Conservation (phyloP, 2,329 filamentous ascomycete species). For the Ophiobolus disseminans region DNA sequence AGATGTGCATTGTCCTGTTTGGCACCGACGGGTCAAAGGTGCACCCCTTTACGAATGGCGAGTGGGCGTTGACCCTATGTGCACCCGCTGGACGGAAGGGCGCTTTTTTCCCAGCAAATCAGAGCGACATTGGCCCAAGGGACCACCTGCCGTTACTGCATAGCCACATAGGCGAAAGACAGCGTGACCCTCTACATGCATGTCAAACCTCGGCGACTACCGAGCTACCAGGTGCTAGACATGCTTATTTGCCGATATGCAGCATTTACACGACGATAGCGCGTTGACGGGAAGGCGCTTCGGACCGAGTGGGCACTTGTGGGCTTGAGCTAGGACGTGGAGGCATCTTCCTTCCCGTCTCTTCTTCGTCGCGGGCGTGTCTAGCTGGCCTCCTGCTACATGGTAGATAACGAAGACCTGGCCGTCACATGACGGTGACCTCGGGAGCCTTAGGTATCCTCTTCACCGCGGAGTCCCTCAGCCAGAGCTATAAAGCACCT, state of each 20-base stretch:
- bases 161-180: slow-evolving; percentile 27
- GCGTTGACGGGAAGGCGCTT: slow-evolving; percentile 28
- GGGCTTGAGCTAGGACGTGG: slow-evolving; percentile 13
- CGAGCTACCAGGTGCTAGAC: slow-evolving; percentile 15
- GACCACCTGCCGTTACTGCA: slow-evolving; percentile 33
- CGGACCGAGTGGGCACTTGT: slow-evolving; percentile 26
- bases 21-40: neutral
- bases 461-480: no score
- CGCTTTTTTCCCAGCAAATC: slow-evolving; percentile 29
- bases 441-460: neutral
- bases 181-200: slow-evolving; percentile 32
- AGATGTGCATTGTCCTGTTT: neutral
- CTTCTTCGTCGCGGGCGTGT: slow-evolving; percentile 26
- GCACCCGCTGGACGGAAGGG: slow-evolving; percentile 22
- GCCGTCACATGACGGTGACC: slow-evolving; percentile 31
- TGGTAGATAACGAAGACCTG: slow-evolving; percentile 24
- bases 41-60: slow-evolving; percentile 16
- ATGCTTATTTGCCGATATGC: slow-evolving; percentile 18
- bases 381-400: slow-evolving; percentile 21
- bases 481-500: slow-evolving; percentile 13
- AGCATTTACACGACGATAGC: slow-evolving; percentile 25
- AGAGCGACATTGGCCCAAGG: slow-evolving; percentile 18
- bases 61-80: slow-evolving; percentile 11
- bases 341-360: slow-evolving; percentile 24
- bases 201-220: slow-evolving; percentile 31